Percentiles rank a stretch among this genome's conserved stretches.
Evolutionary conservation across 1,284 basidiomycete species (phyloP).

Genomic region (Moesziomyces globuligerus): DNA sequence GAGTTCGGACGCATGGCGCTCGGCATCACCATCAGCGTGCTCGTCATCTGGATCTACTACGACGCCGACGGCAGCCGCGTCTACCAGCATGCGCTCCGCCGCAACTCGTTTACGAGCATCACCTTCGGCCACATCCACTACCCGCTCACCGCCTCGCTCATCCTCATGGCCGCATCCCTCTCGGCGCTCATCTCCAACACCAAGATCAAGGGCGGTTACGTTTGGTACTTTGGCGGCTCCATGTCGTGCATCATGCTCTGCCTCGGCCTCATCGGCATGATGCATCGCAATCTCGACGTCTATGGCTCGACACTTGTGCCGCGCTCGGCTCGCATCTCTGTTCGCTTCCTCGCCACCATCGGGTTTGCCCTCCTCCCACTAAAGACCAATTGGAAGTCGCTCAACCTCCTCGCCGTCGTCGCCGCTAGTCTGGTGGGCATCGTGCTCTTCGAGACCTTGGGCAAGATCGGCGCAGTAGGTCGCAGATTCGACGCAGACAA

Average conservation of each 20-base stretch:
- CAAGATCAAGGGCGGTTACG: slow-evolving; percentile 36
- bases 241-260: slow-evolving; percentile 41
- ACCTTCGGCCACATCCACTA: slow-evolving; percentile 64
- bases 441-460: slow-evolving; percentile 61
- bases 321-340: slow-evolving; percentile 42
- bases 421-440: slow-evolving; percentile 42
- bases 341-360: slow-evolving; percentile 45
- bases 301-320: slow-evolving; percentile 51
- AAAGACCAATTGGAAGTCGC: slow-evolving; percentile 44
- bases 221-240: slow-evolving; percentile 62
- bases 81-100: slow-evolving; percentile 64
- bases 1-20: slow-evolving; percentile 58
- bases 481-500: slow-evolving; percentile 47
- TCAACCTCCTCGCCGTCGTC: slow-evolving; percentile 47
- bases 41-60: slow-evolving; percentile 64
- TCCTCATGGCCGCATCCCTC: slow-evolving; percentile 53
- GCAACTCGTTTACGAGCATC: slow-evolving; percentile 61
- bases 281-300: slow-evolving; percentile 60
- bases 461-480: slow-evolving; percentile 63
- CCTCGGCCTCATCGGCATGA: slow-evolving; percentile 53
- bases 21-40: slow-evolving; percentile 56
- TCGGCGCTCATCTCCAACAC: slow-evolving; percentile 39
- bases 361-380: slow-evolving; percentile 55
- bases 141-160: slow-evolving; percentile 59
- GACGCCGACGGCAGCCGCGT: slow-evolving; percentile 57